Conservation (phyloP, 805 yeast genomes). For the Middelhovenomyces tepae region DNA sequence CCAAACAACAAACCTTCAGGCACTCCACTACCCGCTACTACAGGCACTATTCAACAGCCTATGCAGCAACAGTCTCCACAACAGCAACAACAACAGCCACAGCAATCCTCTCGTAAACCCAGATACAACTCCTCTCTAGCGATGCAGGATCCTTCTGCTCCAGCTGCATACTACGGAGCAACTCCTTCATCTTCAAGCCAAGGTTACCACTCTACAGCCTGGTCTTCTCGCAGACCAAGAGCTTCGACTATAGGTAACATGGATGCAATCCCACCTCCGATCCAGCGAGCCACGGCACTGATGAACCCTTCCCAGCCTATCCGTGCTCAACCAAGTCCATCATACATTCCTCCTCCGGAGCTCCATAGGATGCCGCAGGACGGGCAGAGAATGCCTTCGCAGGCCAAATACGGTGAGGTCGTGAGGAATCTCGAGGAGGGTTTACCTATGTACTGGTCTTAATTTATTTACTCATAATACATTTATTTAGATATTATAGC, state of each 20-base stretch:
- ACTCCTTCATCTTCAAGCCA: conserved; percentile 1
- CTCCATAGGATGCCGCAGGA: conserved; percentile 9
- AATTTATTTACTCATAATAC: too few relatives aligned
- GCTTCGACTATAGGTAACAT: conserved; percentile 33
- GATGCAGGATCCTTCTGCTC: conserved; percentile 5
- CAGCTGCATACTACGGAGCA: conserved; percentile 3
- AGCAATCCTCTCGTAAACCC: conserved; percentile 3
- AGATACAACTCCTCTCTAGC: conserved; percentile 1
- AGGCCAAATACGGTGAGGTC: conserved; percentile 18
- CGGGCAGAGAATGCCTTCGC: conserved; percentile 5
- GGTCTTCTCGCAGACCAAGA: conserved; percentile 23
- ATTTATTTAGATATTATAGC: too few relatives aligned
- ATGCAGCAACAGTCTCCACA: conserved; percentile 9
- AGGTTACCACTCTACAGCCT: neutral
- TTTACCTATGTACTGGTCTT: conserved; percentile 12
- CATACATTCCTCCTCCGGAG: conserved; percentile 34
- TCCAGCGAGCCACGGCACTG: conserved; percentile 34
- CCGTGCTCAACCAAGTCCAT: conserved; percentile 32
- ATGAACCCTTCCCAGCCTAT: conserved; percentile 31
- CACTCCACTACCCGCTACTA: conserved; percentile 3
- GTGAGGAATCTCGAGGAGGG: conserved; percentile 27
- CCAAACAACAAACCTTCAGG: conserved; percentile 4
- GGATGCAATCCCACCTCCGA: conserved; percentile 31
- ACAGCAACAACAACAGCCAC: conserved; percentile 13
- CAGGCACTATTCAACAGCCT: conserved; percentile 3